Evolutionary conservation across 2,329 filamentous ascomycete genomes (phyloP).

Genomic region (Ophiosphaerella korrae): DNA sequence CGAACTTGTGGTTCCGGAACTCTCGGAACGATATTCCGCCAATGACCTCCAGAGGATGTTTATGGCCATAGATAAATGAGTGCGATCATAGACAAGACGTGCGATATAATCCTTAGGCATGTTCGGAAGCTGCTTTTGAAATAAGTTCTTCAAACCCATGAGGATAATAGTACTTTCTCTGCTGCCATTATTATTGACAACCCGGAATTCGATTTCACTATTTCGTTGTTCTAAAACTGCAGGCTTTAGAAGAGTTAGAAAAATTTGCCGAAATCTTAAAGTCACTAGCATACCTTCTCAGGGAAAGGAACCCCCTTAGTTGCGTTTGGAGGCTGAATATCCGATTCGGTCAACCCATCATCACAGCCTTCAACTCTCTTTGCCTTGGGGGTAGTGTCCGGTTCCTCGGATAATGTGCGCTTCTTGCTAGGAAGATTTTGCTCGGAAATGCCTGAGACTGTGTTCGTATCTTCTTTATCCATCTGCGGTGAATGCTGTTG

Average conservation of each 20-base stretch:
- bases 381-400: neutral
- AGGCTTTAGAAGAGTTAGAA: conserved; percentile 62
- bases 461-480: neutral
- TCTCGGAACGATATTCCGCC: conserved; percentile 95
- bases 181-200: conserved; percentile 92
- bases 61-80: conserved; percentile 96
- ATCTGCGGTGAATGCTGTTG: neutral
- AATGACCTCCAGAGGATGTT: conserved; percentile 90
- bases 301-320: conserved; percentile 4
- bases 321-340: neutral
- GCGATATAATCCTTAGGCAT: conserved; percentile 99
- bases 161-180: conserved; percentile 89
- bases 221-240: conserved; percentile 91
- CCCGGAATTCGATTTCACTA: conserved; percentile 92
- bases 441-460: neutral
- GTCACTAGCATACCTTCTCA: conserved; percentile 8
- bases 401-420: conserved; percentile 1
- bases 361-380: neutral
- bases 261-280: neutral
- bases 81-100: conserved; percentile 92
- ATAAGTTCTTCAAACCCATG: conserved; percentile 94
- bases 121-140: conserved; percentile 96
- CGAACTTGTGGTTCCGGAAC: conserved; percentile 87
- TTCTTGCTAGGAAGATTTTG: neutral
- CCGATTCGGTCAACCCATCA: neutral